These are phyloP conservation scores for Aspergillus fumigatus DNA, from an alignment of 2,329 filamentous ascomycete species.

Conservation along the genomic window DNA sequence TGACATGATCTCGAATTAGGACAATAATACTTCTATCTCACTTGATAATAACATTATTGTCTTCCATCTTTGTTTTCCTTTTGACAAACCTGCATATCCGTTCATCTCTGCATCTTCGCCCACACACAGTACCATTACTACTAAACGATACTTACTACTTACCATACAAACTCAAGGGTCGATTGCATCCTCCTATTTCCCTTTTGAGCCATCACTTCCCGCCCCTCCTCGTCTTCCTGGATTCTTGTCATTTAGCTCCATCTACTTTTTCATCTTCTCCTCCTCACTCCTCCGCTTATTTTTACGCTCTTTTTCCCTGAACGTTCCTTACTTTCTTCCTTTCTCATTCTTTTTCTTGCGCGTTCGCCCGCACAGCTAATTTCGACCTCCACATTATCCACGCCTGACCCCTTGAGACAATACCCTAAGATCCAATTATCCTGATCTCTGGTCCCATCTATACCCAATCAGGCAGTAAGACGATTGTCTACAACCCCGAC, in stretches of 20 bases:
- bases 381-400: constrained; percentile 12
- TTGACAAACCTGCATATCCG: neutral
- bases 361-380: constrained; percentile 34
- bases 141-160: neutral
- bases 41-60: neutral
- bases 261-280: constrained; percentile 11
- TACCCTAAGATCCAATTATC: constrained; percentile 8
- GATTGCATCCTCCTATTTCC: constrained; percentile 10
- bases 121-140: neutral
- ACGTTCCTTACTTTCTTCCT: constrained; percentile 23
- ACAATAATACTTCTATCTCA: neutral
- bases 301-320: constrained; percentile 15
- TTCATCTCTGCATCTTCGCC: neutral
- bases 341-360: constrained; percentile 21
- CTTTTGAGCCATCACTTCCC: constrained; percentile 19
- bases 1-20: neutral
- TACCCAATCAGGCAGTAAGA: constrained; percentile 4
- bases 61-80: neutral
- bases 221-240: constrained; percentile 16
- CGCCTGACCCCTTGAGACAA: constrained; percentile 7
- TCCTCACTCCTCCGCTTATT: constrained; percentile 11
- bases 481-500: neutral
- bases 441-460: constrained; percentile 4
- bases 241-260: constrained; percentile 12
- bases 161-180: neutral